A percentile compares a stretch with the other conserved stretches of the same genome.
Conservation (phyloP, 306 rosid species). For the Gastrolobium bilobum region DNA sequence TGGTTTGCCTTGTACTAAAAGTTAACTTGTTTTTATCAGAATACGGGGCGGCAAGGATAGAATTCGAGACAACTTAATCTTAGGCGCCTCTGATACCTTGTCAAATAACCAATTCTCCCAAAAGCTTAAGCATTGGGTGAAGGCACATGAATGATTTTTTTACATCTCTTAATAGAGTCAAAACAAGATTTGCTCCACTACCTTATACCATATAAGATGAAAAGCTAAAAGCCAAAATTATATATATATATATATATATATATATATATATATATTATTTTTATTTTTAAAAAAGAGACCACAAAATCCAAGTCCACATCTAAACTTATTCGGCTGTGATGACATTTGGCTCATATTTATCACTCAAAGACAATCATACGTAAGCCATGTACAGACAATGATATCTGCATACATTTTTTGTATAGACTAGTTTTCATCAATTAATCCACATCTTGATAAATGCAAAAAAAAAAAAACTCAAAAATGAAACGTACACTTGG, state of each 20-base stretch:
- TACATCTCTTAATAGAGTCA: too few species aligned
- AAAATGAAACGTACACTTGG: conserved; percentile 84
- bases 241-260: too few species aligned
- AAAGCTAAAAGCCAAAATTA: not conserved
- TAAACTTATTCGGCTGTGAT: not conserved
- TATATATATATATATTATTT: too few species aligned
- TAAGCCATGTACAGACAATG: not conserved
- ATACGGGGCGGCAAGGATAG: too few species aligned
- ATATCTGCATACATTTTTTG: not conserved
- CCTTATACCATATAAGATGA: conserved; percentile 24
- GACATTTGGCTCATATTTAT: conserved; percentile 17
- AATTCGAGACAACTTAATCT: too few species aligned
- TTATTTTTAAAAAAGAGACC: not conserved
- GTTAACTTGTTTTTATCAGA: too few species aligned
- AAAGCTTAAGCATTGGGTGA: too few species aligned
- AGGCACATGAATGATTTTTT: too few species aligned
- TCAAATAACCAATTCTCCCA: too few species aligned
- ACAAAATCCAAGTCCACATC: not conserved
- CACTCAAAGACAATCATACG: not conserved
- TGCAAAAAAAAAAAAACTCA: conserved; percentile 11
- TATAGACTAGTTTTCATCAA: conserved; percentile 3
- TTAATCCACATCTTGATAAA: conserved; percentile 16
- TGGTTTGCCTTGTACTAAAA: too few species aligned
- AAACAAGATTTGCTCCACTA: not conserved
- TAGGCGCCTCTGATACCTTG: too few species aligned